A percentile compares a stretch with the other conserved stretches of the same genome.
These are phyloP conservation scores for Saccharomyces hybrid DNA, from an alignment of 1,139 yeast species.

Conservation along the genomic window DNA sequence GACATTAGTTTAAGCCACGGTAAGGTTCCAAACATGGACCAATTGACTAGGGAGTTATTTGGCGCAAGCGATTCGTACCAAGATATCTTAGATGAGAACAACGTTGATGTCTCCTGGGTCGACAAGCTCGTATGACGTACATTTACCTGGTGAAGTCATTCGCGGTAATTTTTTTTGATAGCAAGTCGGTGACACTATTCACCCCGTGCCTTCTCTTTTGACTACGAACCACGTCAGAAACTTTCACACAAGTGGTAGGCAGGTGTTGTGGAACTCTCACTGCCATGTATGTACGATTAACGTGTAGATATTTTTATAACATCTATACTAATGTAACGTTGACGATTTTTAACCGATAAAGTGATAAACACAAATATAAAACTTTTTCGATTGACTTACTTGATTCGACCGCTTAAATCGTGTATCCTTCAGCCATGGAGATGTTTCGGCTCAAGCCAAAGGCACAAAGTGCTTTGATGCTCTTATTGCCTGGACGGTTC, in stretches of 20 bases:
- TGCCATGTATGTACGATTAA: not conserved
- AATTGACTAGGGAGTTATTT: conserved; percentile 36
- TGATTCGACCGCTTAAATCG: too few relatives aligned
- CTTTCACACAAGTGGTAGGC: not conserved
- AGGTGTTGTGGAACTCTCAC: not conserved
- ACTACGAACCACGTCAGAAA: not conserved
- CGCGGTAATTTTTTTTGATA: not conserved
- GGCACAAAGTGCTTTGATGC: too few relatives aligned
- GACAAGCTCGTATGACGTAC: conserved; percentile 19
- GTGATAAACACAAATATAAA: too few relatives aligned
- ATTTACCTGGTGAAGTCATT: not conserved
- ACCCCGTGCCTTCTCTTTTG: not conserved
- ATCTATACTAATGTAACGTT: too few relatives aligned
- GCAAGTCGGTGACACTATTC: not conserved
- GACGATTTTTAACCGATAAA: too few relatives aligned
- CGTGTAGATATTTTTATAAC: not conserved
- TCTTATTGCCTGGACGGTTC: too few relatives aligned
- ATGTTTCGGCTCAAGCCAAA: too few relatives aligned
- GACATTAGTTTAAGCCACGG: conserved; percentile 37
- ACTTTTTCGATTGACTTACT: too few relatives aligned
- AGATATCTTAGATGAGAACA: conserved; percentile 38
- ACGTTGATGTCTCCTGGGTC: conserved; percentile 37
- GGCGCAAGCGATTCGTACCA: conserved; percentile 41
- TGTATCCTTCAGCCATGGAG: too few relatives aligned
- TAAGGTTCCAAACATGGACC: conserved; percentile 35